Percentiles rank a stretch among this genome's conserved stretches.
Conservation (phyloP, 192 early-diverging fungal species). For the Phlyctochytrium planicorne region DNA sequence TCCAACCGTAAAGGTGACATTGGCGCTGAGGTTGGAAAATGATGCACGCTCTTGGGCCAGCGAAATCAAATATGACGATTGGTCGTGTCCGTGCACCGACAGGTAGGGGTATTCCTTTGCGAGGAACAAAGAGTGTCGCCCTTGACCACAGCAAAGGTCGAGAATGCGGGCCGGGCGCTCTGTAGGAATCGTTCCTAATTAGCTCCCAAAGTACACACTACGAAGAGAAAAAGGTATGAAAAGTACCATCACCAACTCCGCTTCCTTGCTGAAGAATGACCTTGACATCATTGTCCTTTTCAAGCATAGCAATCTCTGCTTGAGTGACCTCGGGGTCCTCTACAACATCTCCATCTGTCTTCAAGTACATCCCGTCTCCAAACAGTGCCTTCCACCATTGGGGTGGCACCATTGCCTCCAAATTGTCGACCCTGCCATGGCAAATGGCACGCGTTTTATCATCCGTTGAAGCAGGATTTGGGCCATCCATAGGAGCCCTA, state of each 20-base stretch:
- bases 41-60: slow-evolving; percentile 50
- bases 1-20: slow-evolving; percentile 56
- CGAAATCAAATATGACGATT: slow-evolving; percentile 56
- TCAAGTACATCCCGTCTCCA: slow-evolving; percentile 57
- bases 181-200: not conserved
- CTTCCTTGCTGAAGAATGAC: slow-evolving; percentile 31
- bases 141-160: slow-evolving; percentile 72
- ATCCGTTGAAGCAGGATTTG: too few relatives aligned
- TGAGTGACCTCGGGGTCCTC: slow-evolving; percentile 65
- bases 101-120: slow-evolving; percentile 56
- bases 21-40: slow-evolving; percentile 14
- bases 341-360: slow-evolving; percentile 69
- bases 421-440: slow-evolving; percentile 55
- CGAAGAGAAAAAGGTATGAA: too few relatives aligned
- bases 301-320: slow-evolving; percentile 54
- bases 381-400: slow-evolving; percentile 64
- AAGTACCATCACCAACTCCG: too few relatives aligned
- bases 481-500: too few relatives aligned
- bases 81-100: slow-evolving; percentile 57
- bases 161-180: slow-evolving; percentile 40
- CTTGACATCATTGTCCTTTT: slow-evolving; percentile 32
- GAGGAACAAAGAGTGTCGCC: slow-evolving; percentile 56
- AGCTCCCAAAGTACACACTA: too few relatives aligned
- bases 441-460: slow-evolving; percentile 18
- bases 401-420: slow-evolving; percentile 53